Conservation (phyloP, 176 grass and related monocot species). For the Oryza nivara region DNA sequence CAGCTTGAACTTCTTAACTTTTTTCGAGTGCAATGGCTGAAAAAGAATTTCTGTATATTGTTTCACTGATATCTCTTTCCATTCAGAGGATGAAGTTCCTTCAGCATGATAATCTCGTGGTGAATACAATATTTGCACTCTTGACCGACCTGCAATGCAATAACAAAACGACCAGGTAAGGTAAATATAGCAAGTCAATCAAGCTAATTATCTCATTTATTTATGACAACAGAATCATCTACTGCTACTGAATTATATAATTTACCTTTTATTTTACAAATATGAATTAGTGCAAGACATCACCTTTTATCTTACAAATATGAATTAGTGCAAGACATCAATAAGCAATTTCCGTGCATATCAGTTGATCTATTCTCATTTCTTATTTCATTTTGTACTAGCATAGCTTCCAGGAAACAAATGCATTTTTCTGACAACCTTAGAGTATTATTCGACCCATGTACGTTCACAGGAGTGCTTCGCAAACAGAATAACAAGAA, state of each 20-base stretch:
- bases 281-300: neutral
- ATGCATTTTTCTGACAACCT: conserved; percentile 12
- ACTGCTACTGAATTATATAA: conserved; percentile 2
- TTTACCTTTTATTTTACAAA: neutral
- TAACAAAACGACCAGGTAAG: conserved; percentile 1
- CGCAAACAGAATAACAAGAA: conserved; percentile 8
- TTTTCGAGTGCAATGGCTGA: conserved; percentile 71
- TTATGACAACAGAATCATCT: neutral
- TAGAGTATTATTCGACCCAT: neutral
- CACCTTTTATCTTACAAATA: conserved; percentile 1
- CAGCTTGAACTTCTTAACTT: conserved; percentile 68
- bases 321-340: neutral
- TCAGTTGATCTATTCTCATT: conserved; percentile 2
- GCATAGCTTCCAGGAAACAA: conserved; percentile 4
- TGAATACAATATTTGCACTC: conserved; percentile 68
- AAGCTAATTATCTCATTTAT: neutral
- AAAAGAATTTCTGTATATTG: conserved; percentile 71
- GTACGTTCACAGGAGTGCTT: neutral
- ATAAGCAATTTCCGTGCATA: conserved; percentile 13
- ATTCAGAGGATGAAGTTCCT: conserved; percentile 66
- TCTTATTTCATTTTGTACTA: conserved; percentile 12
- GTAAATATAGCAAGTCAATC: neutral
- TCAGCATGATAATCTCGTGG: conserved; percentile 70
- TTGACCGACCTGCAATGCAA: conserved; percentile 60
- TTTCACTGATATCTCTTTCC: conserved; percentile 77